Evolutionary conservation across 2,329 filamentous ascomycete genomes (phyloP), one percentile per base, ranked within the genome.

Genomic region (Ceratocystis papillata): DNA sequence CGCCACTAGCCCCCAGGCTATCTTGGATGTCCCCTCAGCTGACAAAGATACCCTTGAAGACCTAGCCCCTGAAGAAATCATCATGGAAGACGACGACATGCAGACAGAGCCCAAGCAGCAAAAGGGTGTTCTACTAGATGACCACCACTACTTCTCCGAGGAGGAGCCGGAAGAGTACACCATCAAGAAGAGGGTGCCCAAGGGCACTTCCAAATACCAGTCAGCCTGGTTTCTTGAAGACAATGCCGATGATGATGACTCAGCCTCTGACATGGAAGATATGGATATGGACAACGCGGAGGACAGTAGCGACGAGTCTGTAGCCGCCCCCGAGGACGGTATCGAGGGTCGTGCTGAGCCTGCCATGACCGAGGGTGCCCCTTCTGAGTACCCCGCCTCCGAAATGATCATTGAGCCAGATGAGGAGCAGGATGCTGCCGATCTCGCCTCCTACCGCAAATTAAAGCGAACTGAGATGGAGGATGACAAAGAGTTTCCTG

Each of bases 141-240:
- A 97, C 70, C 93, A 99, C 74, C 93, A 97, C 74, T 99, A 99
- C 75, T 99, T 97, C 73, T 92, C 92, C 0, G 93, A 97, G 55
- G 90, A 94, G 60, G 87, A 94, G 64, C 79, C 80, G 5, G 80
- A 82, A 53, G 79, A 85, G 64, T 78, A 84, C 20, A 76, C 80
- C 45, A 77, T 78, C 41, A 89, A 89, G 5, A 94, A 87, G 76
- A 84, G 85, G 69, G 77, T 99, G 25, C 94, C 94, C 0, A 89
- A 87, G 75, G 94, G 94, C 69, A 99, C 94, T 1, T 97, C 94
- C 48, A 85, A 87, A 66, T 97, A 96, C 75, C 94, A 99, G 76
- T 83, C 92, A 25, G 92, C 93, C 8, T 99, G 94, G 94, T 96
- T 89, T 73, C 77, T 99, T 45, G 83, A 84, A 65, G 87, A 92